phyloP scores from a whole-genome alignment of 192 early-diverging fungal species.

The Funneliformis geosporum region DNA sequence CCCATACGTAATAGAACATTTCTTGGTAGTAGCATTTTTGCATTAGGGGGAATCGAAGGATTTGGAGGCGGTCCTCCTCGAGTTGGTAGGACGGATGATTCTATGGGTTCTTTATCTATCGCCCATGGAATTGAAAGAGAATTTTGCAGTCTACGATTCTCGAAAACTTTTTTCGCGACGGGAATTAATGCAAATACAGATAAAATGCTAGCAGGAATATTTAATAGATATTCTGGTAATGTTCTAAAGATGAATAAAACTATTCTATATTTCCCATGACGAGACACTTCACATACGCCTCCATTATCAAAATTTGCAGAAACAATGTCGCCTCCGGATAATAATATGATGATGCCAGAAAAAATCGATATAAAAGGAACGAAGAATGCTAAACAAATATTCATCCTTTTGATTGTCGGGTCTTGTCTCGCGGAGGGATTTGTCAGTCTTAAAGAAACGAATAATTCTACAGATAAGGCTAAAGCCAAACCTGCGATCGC shows the following conservation, averaged over 20 bases:
- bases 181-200: conserved; percentile 22
- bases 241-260: conserved; percentile 1
- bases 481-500: conserved; percentile 8
- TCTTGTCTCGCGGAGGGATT: not conserved
- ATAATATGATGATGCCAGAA: not conserved
- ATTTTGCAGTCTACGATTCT: not conserved
- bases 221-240: conserved; percentile 10
- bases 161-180: conserved; percentile 17
- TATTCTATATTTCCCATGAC: not conserved
- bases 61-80: conserved; percentile 24
- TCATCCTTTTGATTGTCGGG: not conserved
- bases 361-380: not conserved
- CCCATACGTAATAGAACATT: conserved; percentile 27
- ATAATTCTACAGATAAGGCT: conserved; percentile 19
- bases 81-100: not conserved
- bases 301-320: not conserved
- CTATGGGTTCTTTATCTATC: not conserved
- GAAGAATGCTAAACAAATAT: not conserved
- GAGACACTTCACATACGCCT: conserved; percentile 3
- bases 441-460: not conserved
- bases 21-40: not conserved
- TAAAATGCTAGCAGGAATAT: conserved; percentile 6
- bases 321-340: not conserved
- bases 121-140: not conserved
- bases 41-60: not conserved